A percentile compares a stretch with the other conserved stretches of the same genome.
These are phyloP conservation scores for Arabis hirsuta DNA, from an alignment of 345 rosid genomes.

Conservation along the genomic window DNA sequence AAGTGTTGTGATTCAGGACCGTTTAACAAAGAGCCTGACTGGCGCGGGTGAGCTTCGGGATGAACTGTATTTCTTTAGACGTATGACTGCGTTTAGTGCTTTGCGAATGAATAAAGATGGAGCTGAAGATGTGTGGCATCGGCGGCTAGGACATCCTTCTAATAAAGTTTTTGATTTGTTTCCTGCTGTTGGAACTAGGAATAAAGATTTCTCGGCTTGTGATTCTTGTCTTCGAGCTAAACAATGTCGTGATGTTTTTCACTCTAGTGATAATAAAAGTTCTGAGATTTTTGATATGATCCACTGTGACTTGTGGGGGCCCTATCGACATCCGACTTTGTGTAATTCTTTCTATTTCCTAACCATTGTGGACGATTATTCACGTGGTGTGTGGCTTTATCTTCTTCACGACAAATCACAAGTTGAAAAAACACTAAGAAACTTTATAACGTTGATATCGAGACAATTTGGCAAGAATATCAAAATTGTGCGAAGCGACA, in stretches of 20 bases:
- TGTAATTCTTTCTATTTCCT: background rate
- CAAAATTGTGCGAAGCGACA: background rate
- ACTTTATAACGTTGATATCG: background rate
- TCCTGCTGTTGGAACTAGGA: background rate
- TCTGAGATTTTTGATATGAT: background rate
- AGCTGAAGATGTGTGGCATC: background rate
- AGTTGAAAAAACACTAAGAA: background rate
- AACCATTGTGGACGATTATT: background rate
- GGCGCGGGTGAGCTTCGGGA: constrained; percentile 6
- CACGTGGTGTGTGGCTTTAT: background rate
- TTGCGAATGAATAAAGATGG: background rate
- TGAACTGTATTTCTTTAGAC: background rate
- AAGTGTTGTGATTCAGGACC: constrained; percentile 35
- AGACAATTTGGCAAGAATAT: background rate
- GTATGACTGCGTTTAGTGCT: background rate
- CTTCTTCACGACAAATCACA: background rate
- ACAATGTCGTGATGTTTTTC: background rate
- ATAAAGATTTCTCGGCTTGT: background rate
- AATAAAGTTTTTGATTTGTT: background rate
- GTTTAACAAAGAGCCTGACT: constrained; percentile 32
- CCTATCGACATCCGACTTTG: background rate
- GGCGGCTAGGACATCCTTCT: background rate
- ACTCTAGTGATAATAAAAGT: background rate
- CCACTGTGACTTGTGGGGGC: background rate
- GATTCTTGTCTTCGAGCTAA: background rate